Percentiles rank a stretch among this genome's conserved stretches.
phyloP scores from a whole-genome alignment of 768 basidiomycete genomes.

The Tylopilus intermedius region DNA sequence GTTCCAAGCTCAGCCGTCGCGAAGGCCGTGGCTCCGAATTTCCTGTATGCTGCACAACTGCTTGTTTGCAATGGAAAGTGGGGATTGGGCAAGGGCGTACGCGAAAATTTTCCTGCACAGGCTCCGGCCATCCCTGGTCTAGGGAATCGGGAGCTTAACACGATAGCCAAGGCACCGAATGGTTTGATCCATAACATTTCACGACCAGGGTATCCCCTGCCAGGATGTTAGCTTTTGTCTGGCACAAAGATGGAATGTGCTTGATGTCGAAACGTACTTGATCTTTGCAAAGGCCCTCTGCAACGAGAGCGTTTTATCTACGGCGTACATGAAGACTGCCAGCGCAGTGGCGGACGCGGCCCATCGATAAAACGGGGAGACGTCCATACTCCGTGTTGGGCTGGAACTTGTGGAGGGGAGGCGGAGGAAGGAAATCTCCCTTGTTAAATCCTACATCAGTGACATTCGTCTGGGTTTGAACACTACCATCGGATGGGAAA shows the following conservation, averaged over 20 bases:
- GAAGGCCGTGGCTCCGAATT: constrained; percentile 37
- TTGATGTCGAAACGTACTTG: constrained; percentile 5
- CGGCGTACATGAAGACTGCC: constrained; percentile 4
- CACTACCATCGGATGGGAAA: too few species aligned
- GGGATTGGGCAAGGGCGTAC: constrained; percentile 23
- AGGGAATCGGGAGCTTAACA: constrained; percentile 33
- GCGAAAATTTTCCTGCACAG: constrained; percentile 31
- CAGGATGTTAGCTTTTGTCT: neutral
- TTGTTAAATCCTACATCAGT: too few species aligned
- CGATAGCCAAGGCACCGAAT: constrained; percentile 23
- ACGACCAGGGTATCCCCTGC: constrained; percentile 10
- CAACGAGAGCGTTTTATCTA: constrained; percentile 6
- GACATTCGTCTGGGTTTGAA: too few species aligned
- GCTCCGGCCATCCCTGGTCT: constrained; percentile 31
- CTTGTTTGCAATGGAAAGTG: neutral
- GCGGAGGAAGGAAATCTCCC: too few species aligned
- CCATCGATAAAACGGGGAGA: neutral
- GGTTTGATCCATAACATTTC: constrained; percentile 31
- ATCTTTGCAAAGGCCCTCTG: constrained; percentile 16
- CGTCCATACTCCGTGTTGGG: neutral
- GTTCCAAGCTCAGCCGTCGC: constrained; percentile 32
- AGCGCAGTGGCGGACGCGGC: constrained; percentile 1
- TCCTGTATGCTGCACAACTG: constrained; percentile 31
- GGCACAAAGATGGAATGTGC: neutral
- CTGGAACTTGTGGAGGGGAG: too few species aligned